Base-by-base conservation (phyloP, 352 stramenopile species). In the Albugo laibachii region DNA sequence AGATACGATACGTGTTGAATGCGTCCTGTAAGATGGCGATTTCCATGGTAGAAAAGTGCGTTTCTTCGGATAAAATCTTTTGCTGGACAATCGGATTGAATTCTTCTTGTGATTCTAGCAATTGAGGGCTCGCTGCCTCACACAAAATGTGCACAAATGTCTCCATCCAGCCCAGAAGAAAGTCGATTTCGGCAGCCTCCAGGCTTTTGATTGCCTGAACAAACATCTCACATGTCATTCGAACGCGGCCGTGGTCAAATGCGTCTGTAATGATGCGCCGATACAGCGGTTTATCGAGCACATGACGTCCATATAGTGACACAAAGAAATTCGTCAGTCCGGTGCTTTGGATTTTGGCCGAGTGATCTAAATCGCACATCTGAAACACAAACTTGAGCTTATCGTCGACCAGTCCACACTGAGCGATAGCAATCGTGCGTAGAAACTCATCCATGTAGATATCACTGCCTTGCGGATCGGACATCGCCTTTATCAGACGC, bases 371-470 rank as follows among this genome's bases (percentile, higher is more conserved):
- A 57, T 92, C 78, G 54, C 78, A 92, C 78, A 92, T 92, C 52
- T 85, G 71, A 57, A 85, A 92, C 36, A 80, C 71, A 21, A 89
- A 88, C 11, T 65, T 59, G 35, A 89, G 62, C 37, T 81, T 66
- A 55, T 92, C 79, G 0, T 82, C 72, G 37, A 83, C 60, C 1
- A 67, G 77, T 2, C 79, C 79, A 31, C 73, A 76, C 15, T 66
- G 59, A 44, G 89, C 54, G 43, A 92, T 83, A 10, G 76, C 79
- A 14, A 89, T 63, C 0, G 76, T 70, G 13, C 74, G 76, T 14
- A 92, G 44, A 41, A 92, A 89, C 50, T 92, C 79, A 48, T 92
- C 79, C 76, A 92, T 87, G 38, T 84, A 85, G 53, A 92, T 85
- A 51, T 92, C 79, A 0, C 73, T 66, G 15, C 73, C 69, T 55